Percentiles rank a stretch among this genome's conserved stretches.
These are phyloP conservation scores for Euclidium syriacum DNA, from an alignment of 345 rosid genomes.

Conservation along the genomic window DNA sequence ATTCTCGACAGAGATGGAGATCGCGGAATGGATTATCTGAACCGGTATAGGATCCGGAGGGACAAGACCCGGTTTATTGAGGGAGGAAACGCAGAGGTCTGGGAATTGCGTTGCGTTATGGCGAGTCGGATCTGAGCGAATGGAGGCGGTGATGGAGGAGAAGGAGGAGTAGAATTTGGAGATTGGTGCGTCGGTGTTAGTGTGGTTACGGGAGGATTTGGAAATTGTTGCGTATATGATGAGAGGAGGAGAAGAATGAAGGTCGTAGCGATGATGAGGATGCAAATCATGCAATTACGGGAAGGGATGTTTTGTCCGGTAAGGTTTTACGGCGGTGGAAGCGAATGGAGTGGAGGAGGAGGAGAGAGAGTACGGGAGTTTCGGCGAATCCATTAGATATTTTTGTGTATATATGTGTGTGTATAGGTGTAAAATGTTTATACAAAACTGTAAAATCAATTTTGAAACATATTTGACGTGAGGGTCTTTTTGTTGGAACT, in stretches of 20 bases:
- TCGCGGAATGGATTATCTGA: constrained; percentile 59
- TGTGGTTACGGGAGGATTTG: constrained; percentile 22
- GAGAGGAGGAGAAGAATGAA: constrained; percentile 27
- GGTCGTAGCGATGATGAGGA: constrained; percentile 25
- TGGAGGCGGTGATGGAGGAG: constrained; percentile 12
- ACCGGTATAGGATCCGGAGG: constrained; percentile 51
- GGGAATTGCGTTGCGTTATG: constrained; percentile 61
- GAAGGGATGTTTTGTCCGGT: constrained; percentile 17
- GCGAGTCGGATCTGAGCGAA: constrained; percentile 43
- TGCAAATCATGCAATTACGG: constrained; percentile 9
- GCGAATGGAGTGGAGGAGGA: constrained; percentile 30
- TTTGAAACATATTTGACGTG: too few species aligned
- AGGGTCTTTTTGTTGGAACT: too few species aligned
- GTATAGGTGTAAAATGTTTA: not conserved
- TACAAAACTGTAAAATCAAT: too few species aligned
- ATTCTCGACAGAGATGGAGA: constrained; percentile 45
- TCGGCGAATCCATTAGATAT: constrained; percentile 31
- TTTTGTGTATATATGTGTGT: not conserved
- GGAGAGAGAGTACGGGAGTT: constrained; percentile 29
- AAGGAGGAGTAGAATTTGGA: constrained; percentile 9
- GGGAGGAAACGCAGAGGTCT: constrained; percentile 38
- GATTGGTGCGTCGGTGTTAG: not conserved
- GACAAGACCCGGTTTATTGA: constrained; percentile 31
- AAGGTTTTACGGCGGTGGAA: constrained; percentile 19
- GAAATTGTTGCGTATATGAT: constrained; percentile 24